Conservation (phyloP, 352 stramenopile species). For the Pythium dissotocum region DNA sequence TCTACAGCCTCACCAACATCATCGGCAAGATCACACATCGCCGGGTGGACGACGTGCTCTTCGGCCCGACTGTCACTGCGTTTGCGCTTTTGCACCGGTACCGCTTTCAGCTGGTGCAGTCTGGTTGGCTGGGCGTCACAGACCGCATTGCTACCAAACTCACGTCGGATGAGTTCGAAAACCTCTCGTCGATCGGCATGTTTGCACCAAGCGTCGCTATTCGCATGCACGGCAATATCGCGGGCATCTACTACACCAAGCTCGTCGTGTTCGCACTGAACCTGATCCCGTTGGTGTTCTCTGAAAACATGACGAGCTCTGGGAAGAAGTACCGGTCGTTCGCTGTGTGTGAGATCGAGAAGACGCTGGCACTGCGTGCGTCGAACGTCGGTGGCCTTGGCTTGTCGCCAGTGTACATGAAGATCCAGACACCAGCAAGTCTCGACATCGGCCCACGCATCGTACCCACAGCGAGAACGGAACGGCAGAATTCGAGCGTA, state of each 20-base stretch:
- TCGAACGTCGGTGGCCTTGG: conserved; percentile 35
- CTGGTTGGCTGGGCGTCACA: conserved; percentile 21
- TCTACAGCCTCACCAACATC: conserved; percentile 42
- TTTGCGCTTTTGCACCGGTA: conserved; percentile 33
- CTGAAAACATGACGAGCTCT: conserved; percentile 19
- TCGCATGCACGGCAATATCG: conserved; percentile 35
- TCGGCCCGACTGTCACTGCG: conserved; percentile 31
- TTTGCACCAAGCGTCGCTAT: conserved; percentile 29
- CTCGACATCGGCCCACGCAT: background rate
- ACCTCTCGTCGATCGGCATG: conserved; percentile 21
- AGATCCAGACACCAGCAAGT: background rate
- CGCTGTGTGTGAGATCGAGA: conserved; percentile 20
- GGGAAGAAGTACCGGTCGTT: conserved; percentile 3
- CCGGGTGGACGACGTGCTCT: conserved; percentile 33
- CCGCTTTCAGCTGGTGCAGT: conserved; percentile 18
- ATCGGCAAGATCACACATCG: conserved; percentile 30
- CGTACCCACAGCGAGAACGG: background rate
- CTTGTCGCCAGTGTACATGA: conserved; percentile 9
- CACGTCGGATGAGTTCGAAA: conserved; percentile 32
- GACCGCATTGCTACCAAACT: conserved; percentile 28
- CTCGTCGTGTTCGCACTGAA: conserved; percentile 34
- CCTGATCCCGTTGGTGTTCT: conserved; percentile 28
- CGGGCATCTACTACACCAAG: conserved; percentile 28
- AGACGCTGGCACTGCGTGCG: conserved; percentile 27
- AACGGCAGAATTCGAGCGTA: background rate